phyloP scores from a whole-genome alignment of 2,329 filamentous ascomycete genomes.

The Lasiodiplodia hormozganensis region DNA sequence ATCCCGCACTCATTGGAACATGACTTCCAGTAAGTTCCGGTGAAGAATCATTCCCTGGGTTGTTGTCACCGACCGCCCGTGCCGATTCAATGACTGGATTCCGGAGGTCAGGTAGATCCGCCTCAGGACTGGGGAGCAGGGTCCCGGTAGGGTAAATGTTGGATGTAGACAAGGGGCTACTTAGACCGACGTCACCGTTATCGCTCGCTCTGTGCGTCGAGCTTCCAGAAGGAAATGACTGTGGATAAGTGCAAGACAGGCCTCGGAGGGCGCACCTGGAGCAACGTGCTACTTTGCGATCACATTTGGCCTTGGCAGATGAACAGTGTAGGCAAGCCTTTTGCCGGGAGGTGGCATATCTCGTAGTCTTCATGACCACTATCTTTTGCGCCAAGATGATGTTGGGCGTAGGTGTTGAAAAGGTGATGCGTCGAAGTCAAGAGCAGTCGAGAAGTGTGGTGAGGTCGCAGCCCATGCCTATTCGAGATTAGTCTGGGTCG shows the following conservation, averaged over 20 bases:
- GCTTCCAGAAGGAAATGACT: conserved; percentile 9
- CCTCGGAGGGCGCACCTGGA: conserved; percentile 42
- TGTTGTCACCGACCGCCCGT: background rate
- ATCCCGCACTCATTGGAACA: too few species aligned
- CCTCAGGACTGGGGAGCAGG: background rate
- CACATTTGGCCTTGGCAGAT: conserved; percentile 50
- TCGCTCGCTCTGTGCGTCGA: background rate
- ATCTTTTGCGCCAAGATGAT: background rate
- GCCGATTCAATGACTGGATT: background rate
- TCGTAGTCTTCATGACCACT: conserved; percentile 34
- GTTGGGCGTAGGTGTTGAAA: background rate
- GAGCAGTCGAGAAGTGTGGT: too few species aligned
- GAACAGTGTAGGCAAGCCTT: conserved; percentile 51
- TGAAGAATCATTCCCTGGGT: background rate
- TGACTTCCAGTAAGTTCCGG: background rate
- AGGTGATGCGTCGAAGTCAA: background rate
- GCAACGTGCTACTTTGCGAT: conserved; percentile 45
- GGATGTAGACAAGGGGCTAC: background rate
- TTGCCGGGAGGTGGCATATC: conserved; percentile 50
- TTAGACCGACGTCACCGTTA: too few species aligned
- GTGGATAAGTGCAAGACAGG: conserved; percentile 43
- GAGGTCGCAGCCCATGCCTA: background rate
- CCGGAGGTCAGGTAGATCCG: background rate
- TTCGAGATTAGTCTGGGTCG: background rate
- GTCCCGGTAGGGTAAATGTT: background rate